Base-by-base conservation (phyloP, 331 rosid genomes). In the Erythrophleum ivorense region DNA sequence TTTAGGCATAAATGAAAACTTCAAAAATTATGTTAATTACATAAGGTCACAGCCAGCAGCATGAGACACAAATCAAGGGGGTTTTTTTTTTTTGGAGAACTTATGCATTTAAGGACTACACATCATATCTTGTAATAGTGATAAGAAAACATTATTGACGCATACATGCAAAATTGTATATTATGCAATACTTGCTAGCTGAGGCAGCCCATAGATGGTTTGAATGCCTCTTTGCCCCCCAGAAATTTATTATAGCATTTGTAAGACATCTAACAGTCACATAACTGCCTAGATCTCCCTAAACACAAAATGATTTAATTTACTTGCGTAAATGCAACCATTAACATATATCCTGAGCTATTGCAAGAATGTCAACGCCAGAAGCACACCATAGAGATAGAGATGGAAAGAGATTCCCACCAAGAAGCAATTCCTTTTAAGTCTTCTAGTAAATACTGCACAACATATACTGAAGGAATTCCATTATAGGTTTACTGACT, bases 161-260 rank as follows among this genome's bases (percentile, higher is more conserved):
- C 63, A n/a, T 19, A n/a, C 63, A 57, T 6, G 2, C 63, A 57
- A 57, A n/a, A 57, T 24, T 57, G 11, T 7, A 57, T 57, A 57
- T n/a, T 57, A n/a, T 57, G 63, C 63, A 57, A 57, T n/a, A 57
- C 33, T n/a, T 18, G 63, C 33, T 57, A 18, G 88, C 84, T 21
- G 84, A 82, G 71, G 86, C 84, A 68, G 84, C 88, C 75, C 54
- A 85, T 21, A 86, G 82, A 78, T 82, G 86, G 81, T 80, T 81
- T 74, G 9, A 59, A 29, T 24, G 15, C 13, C 66, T 9, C 6
- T 0, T 29, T 34, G 21, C 9, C 1, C 1, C 38, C 14, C 66
- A 59, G 66, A 59, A 59, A 59, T 29, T 59, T 1, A 24, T 21
- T 10, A 59, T 9, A 55, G 14, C 3, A 49, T 49, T 9, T 24